Percentiles rank a stretch among this genome's conserved stretches.
phyloP scores from a whole-genome alignment of 2,329 filamentous ascomycete species.

The Lasiodiplodia sp. region DNA sequence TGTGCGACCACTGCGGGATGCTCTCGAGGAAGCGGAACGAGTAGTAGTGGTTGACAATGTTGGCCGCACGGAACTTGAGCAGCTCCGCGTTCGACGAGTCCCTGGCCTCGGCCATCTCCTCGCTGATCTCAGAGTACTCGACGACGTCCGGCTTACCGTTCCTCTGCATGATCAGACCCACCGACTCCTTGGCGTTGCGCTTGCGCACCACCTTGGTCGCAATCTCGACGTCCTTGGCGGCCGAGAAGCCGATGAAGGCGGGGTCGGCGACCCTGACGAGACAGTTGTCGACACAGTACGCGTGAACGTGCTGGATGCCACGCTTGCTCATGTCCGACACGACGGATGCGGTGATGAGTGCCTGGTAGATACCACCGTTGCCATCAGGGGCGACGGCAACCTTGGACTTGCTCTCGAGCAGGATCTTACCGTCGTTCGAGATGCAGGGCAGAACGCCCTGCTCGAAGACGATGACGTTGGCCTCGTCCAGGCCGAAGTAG shows the following conservation, averaged over 20 bases:
- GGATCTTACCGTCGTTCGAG: constrained; percentile 95
- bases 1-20: constrained; percentile 84
- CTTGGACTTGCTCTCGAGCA: constrained; percentile 88
- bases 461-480: constrained; percentile 93
- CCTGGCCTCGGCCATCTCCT: constrained; percentile 84
- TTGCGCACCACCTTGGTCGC: constrained; percentile 99
- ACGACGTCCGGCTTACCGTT: constrained; percentile 97
- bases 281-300: constrained; percentile 99
- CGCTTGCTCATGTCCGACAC: constrained; percentile 87
- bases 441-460: constrained; percentile 97
- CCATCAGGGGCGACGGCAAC: constrained; percentile 95
- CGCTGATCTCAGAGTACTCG: constrained; percentile 97
- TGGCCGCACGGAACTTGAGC: constrained; percentile 95
- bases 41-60: constrained; percentile 99
- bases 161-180: constrained; percentile 92
- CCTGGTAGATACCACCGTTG: constrained; percentile 96
- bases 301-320: constrained; percentile 92
- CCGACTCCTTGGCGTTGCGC: constrained; percentile 93
- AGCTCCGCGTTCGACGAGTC: constrained; percentile 81
- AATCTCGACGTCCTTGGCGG: constrained; percentile 87
- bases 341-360: constrained; percentile 79
- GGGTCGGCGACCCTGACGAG: constrained; percentile 99
- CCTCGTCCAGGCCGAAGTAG: constrained; percentile 87
- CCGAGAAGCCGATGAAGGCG: constrained; percentile 91
- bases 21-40: constrained; percentile 90